Evolutionary conservation across 2,329 filamentous ascomycete genomes (phyloP), one percentile per base, ranked within the genome.

Genomic region (Metarhizium album): DNA sequence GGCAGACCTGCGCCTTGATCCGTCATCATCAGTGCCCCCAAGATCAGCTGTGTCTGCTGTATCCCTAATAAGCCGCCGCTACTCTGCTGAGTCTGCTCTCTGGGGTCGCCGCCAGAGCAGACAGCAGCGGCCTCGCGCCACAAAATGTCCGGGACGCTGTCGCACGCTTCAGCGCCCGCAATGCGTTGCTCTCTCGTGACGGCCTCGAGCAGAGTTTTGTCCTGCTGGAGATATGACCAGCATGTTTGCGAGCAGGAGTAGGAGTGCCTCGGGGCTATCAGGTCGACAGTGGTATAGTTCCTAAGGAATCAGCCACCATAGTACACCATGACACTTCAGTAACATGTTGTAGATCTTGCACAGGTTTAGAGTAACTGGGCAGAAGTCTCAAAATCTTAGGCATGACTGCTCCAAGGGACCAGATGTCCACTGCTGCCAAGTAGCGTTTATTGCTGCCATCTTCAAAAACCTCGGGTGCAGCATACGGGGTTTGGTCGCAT

Each of bases 341-440:
- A 27, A 27, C 24, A 27, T 27, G 4, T 27, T 8, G 24, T 8
- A 27, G 24, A 27, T 27, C 8, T 4, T 4, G 4, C 24, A 27
- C 8, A 27, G 4, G 24, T 8, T 4, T 27, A 27, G 4, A 4
- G 49, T 37, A 48, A 22, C 38, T 40, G 23, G 50, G 50, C n/a
- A 52, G 31, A 18, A 48, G 23, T 46, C 42, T 7, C 16, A 52
- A n/a, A 3, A n/a, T 24, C 18, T 46, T 6, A n/a, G 52, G 52
- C 40, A 52, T 53, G 3, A 95, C 89, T 2, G 95, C 89, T 13
- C 90, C 90, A 2, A 95, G 76, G 3, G 88, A 94, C 90, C 90
- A 95, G 37, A 95, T 76, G 65, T 96, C 90, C 16, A 95, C 90
- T 5, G 87, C 87, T 59, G 85, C 83, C 46, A 87, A 93, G 69